Evolutionary conservation across 2,329 filamentous ascomycete species (phyloP), one percentile per base, ranked within the genome.

Genomic region (Colletotrichum gigasporum): DNA sequence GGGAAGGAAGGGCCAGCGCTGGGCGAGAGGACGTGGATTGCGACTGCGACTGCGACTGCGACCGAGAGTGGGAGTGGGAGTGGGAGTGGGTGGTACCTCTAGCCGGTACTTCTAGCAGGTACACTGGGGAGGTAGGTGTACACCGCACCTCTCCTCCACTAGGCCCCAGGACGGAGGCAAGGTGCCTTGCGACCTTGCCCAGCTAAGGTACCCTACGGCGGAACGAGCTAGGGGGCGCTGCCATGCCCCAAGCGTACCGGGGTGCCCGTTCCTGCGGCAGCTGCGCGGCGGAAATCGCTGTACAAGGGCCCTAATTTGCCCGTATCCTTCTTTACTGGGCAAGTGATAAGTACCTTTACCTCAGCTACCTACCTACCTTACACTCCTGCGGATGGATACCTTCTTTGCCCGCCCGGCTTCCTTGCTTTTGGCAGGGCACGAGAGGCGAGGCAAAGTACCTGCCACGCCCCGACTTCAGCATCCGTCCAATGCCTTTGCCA

Each of bases 281-380:
- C 52, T 37, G 53, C 26, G 28, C 39, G 22, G 34, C 52, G 22
- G 54, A 53, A 59, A 53, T 44, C 56, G 35, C n/a, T n/a, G 55
- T 51, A 51, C 44, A 16, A 16, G 30, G 24, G 37, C 35, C 37
- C 37, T 12, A 18, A 10, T 24, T n/a, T 53, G 24, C 22, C 47
- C 48, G 11, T 22, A n/a, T 48, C 47, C 34, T 45, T n/a, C n/a
- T 32, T 12, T 10, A 14, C 35, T 53, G 47, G 30, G n/a, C 30
- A 12, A 34, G n/a, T 18, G 37, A 53, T 26, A 39, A 24, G 50
- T 26, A 50, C 20, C 22, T 14, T 42, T 3, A 24, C 41, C 22
- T 39, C 22, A 20, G 24, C 14, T 32, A 55, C 34, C 32, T 39
- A 32, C 52, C 39, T 42, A 10, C 39, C 39, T 16, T 9, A 9